Conservation (phyloP, 2,329 filamentous ascomycete species). For the Venturia pyrina region DNA sequence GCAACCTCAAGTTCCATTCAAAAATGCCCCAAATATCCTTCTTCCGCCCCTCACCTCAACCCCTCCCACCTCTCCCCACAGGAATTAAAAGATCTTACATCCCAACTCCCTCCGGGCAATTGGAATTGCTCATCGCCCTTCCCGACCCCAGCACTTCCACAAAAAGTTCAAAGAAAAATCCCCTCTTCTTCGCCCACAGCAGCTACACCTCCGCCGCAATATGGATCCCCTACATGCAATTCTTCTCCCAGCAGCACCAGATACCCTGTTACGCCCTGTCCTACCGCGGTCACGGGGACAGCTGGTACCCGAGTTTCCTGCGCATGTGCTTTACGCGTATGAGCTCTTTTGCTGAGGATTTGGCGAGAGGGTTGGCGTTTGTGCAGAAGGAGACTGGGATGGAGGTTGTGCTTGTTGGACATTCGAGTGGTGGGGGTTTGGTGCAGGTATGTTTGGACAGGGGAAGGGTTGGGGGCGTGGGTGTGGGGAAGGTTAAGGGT, state of each 20-base stretch:
- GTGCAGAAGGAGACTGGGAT: constrained; percentile 13
- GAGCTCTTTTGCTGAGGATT: constrained; percentile 34
- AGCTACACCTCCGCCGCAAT: constrained; percentile 45
- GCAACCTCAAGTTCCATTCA: not conserved
- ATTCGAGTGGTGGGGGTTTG: constrained; percentile 43
- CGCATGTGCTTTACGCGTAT: constrained; percentile 39
- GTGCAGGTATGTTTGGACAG: constrained; percentile 40
- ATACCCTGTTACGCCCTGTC: constrained; percentile 44
- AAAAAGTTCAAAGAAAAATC: constrained; percentile 13
- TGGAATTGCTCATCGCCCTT: constrained; percentile 41
- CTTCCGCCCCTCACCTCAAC: not conserved
- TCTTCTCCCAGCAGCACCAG: constrained; percentile 31
- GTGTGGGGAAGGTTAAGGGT: not conserved
- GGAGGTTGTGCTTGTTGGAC: constrained; percentile 37
- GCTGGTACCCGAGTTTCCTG: constrained; percentile 41
- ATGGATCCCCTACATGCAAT: constrained; percentile 43
- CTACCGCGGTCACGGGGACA: constrained; percentile 32
- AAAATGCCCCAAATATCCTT: constrained; percentile 8
- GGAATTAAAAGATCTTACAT: constrained; percentile 37
- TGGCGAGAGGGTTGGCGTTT: constrained; percentile 34
- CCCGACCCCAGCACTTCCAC: constrained; percentile 20
- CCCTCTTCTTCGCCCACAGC: constrained; percentile 45
- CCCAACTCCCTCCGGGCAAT: constrained; percentile 32
- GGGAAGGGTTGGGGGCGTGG: constrained; percentile 17
- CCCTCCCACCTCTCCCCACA: constrained; percentile 25